These are phyloP conservation scores for Dipteronia sinensis DNA, from an alignment of 345 rosid genomes.

Conservation along the genomic window DNA sequence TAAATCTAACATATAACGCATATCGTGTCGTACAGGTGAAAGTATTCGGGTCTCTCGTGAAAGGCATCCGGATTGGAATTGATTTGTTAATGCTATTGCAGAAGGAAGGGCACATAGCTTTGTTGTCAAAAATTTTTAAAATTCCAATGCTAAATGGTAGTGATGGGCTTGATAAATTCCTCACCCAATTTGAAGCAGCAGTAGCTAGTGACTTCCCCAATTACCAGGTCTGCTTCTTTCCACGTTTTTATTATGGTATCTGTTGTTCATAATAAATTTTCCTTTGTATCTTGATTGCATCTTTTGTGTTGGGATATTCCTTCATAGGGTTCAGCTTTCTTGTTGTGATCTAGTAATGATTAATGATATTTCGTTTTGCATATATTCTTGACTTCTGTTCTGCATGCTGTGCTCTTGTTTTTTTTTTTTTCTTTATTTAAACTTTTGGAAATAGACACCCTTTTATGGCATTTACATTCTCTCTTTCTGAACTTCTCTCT, in stretches of 20 bases:
- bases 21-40: slow-evolving; percentile 57
- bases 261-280: not conserved
- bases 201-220: slow-evolving; percentile 88
- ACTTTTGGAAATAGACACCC: not conserved
- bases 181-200: slow-evolving; percentile 87
- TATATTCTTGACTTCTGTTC: not conserved
- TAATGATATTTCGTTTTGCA: not conserved
- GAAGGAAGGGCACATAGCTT: slow-evolving; percentile 49
- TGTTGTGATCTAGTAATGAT: slow-evolving; percentile 7
- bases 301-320: not conserved
- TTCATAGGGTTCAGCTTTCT: not conserved
- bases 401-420: not conserved
- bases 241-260: not conserved
- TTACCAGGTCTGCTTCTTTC: slow-evolving; percentile 69
- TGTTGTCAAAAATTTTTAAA: slow-evolving; percentile 53
- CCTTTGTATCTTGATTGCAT: not conserved
- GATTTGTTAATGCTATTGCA: slow-evolving; percentile 64
- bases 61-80: slow-evolving; percentile 77
- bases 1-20: not conserved
- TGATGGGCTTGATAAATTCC: slow-evolving; percentile 61
- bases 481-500: slow-evolving; percentile 3
- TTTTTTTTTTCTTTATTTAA: not conserved
- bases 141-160: slow-evolving; percentile 58
- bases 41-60: slow-evolving; percentile 77
- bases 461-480: not conserved